Evolutionary conservation across 1,284 basidiomycete genomes (phyloP).

Genomic region (Heliocybe sulcata): DNA sequence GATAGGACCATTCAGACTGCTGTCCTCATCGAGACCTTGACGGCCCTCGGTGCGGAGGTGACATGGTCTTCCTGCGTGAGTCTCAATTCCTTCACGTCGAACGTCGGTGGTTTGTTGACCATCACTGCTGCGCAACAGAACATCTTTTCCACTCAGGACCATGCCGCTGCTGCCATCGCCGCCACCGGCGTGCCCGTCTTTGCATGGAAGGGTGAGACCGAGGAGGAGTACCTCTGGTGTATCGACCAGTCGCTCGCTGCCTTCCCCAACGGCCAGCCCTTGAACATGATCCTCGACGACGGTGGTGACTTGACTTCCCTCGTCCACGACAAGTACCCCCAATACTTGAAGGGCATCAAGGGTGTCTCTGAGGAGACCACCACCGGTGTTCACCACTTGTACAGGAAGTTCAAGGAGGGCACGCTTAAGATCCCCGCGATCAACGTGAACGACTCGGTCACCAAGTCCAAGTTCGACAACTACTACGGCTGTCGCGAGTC

Average conservation of each 20-base stretch:
- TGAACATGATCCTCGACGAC: conserved; percentile 99
- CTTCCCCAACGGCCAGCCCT: conserved; percentile 71
- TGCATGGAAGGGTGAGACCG: conserved; percentile 99
- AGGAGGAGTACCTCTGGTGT: conserved; percentile 98
- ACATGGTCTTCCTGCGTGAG: conserved; percentile 97
- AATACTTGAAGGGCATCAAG: conserved; percentile 81
- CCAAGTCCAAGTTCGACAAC: conserved; percentile 98
- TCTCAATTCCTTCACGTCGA: conserved; percentile 11
- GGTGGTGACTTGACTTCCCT: conserved; percentile 95
- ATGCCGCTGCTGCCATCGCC: conserved; percentile 97
- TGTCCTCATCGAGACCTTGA: conserved; percentile 94
- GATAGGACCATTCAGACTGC: conserved; percentile 93
- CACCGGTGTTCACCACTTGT: conserved; percentile 98
- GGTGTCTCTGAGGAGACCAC: conserved; percentile 99
- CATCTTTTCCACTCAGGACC: conserved; percentile 99
- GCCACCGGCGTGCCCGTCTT: conserved; percentile 98
- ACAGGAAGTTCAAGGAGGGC: conserved; percentile 95
- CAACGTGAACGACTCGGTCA: conserved; percentile 99
- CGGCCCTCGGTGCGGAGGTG: conserved; percentile 93
- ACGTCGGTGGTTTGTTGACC: conserved; percentile 3
- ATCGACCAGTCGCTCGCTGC: conserved; percentile 93
- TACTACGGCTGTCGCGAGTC: conserved; percentile 99
- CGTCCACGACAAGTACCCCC: conserved; percentile 95
- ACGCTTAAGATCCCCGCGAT: conserved; percentile 97
- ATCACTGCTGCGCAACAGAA: conserved; percentile 44